phyloP scores from a whole-genome alignment of 306 rosid species.

The Ormosia emarginata region DNA sequence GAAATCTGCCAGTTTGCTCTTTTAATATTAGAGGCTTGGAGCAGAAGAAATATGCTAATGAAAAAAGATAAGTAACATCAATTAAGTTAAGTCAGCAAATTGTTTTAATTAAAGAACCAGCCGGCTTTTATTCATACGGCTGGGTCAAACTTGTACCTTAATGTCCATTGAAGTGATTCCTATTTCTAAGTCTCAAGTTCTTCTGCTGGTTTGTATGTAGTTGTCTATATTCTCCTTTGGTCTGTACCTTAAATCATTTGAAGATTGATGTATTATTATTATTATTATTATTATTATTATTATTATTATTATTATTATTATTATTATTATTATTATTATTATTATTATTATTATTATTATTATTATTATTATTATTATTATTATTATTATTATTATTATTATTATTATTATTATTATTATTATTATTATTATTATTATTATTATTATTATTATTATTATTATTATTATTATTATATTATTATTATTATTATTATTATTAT shows the following conservation, averaged over 20 bases:
- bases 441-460: too few relatives aligned
- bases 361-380: too few relatives aligned
- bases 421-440: too few relatives aligned
- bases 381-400: too few relatives aligned
- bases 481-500: too few relatives aligned
- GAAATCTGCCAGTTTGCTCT: background rate
- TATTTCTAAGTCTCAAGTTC: background rate
- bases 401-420: too few relatives aligned
- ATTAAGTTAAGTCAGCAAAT: background rate
- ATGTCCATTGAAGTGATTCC: background rate
- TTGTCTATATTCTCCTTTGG: background rate
- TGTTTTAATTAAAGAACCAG: constrained; percentile 6
- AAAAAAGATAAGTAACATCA: background rate
- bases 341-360: too few relatives aligned
- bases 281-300: too few relatives aligned
- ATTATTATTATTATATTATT: too few relatives aligned
- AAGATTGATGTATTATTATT: background rate
- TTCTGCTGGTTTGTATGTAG: background rate
- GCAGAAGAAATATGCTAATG: background rate
- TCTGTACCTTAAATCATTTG: background rate
- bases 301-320: too few relatives aligned
- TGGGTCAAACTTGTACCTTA: background rate
- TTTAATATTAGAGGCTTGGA: background rate
- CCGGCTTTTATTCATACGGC: background rate
- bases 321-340: too few relatives aligned